Percentiles rank a stretch among this genome's conserved stretches.
Conservation (phyloP, 257 asterid genomes). For the Scutellaria minor region DNA sequence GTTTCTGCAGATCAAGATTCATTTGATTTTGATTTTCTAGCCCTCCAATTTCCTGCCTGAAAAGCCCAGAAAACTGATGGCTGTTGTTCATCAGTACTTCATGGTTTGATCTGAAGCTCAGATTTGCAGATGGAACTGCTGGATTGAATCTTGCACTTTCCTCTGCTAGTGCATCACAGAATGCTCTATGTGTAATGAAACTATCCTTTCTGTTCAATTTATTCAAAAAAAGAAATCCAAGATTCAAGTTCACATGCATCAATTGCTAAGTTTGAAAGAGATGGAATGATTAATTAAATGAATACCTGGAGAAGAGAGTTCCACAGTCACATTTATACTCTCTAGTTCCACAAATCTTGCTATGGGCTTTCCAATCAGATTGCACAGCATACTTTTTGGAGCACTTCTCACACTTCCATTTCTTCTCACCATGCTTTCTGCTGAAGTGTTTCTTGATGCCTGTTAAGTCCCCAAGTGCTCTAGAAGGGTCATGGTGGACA, state of each 20-base stretch:
- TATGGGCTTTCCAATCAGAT: constrained; percentile 97
- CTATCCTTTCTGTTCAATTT: constrained; percentile 74
- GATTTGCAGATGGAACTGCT: constrained; percentile 50
- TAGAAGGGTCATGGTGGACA: constrained; percentile 80
- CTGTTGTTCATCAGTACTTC: constrained; percentile 44
- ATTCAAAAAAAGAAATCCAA: too few relatives aligned
- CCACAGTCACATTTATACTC: constrained; percentile 97
- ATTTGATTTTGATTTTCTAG: constrained; percentile 42
- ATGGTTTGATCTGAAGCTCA: constrained; percentile 56
- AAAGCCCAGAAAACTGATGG: constrained; percentile 46
- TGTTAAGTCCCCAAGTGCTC: constrained; percentile 88
- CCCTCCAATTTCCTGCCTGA: constrained; percentile 48
- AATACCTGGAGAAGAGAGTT: constrained; percentile 91
- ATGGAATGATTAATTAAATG: not conserved
- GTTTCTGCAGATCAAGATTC: constrained; percentile 51
- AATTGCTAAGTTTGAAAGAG: too few relatives aligned
- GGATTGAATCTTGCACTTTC: constrained; percentile 70
- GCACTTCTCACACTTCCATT: constrained; percentile 93
- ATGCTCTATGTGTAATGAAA: constrained; percentile 90
- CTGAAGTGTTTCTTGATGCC: constrained; percentile 88
- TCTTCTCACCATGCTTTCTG: constrained; percentile 93
- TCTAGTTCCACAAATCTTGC: constrained; percentile 92
- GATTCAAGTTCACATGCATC: too few relatives aligned
- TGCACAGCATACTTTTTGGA: constrained; percentile 92
- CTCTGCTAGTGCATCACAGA: constrained; percentile 88